A percentile compares a stretch with the other conserved stretches of the same genome.
Evolutionary conservation across 257 asterid genomes (phyloP).

Genomic region (Capsicum baccatum): DNA sequence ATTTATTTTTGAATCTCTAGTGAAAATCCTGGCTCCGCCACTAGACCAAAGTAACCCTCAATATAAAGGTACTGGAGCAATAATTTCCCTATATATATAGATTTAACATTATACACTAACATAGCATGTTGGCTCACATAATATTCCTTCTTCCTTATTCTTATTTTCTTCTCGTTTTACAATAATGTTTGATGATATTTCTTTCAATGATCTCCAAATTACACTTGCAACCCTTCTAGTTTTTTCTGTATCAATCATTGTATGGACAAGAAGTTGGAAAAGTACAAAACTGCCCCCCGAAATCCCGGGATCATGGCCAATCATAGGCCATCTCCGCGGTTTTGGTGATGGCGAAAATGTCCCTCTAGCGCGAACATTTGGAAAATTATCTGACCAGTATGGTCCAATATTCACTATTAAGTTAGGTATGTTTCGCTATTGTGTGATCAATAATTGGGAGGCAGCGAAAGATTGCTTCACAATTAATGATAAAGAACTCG

Average conservation of each 20-base stretch:
- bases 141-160: neutral
- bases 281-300: constrained; percentile 43
- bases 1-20: no score
- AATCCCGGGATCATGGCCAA: constrained; percentile 58
- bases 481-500: constrained; percentile 47
- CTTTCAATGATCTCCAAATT: neutral
- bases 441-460: constrained; percentile 56
- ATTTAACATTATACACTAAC: neutral
- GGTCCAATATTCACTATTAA: constrained; percentile 53
- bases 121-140: neutral
- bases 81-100: neutral
- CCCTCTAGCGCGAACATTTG: constrained; percentile 39
- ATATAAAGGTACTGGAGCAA: neutral
- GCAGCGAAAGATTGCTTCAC: constrained; percentile 64
- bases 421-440: constrained; percentile 42
- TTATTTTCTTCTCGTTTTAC: neutral
- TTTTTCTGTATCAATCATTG: constrained; percentile 1
- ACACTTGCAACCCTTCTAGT: neutral
- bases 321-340: constrained; percentile 63
- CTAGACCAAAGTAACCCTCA: neutral
- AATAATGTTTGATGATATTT: neutral
- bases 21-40: no score
- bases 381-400: constrained; percentile 46
- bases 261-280: constrained; percentile 15
- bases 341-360: constrained; percentile 28